These are phyloP conservation scores for Fusarium bulbicola DNA, from an alignment of 2,329 filamentous ascomycete species.

Conservation along the genomic window DNA sequence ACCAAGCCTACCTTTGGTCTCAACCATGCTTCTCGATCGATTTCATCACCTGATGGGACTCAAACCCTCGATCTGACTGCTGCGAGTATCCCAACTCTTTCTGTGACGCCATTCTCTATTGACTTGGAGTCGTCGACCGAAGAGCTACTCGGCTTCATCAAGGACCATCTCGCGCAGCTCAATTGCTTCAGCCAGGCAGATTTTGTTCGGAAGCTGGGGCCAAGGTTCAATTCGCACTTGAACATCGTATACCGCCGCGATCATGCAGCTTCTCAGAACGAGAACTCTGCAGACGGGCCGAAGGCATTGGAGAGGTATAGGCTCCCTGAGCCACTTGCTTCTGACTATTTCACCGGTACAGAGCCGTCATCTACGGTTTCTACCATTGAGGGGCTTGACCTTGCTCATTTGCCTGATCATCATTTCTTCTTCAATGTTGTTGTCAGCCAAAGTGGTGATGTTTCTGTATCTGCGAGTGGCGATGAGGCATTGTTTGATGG, in stretches of 20 bases:
- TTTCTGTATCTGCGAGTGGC: neutral
- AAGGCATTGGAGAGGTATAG: neutral
- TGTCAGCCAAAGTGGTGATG: neutral
- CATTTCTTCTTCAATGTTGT: conserved; percentile 7
- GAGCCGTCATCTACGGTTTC: neutral
- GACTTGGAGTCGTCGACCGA: neutral
- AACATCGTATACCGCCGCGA: conserved; percentile 6
- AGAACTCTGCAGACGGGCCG: accelerated
- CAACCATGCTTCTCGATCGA: conserved; percentile 19
- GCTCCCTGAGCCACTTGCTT: conserved; percentile 10
- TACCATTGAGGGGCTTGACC: neutral
- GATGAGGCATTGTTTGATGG: accelerated
- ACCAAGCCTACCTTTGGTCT: conserved; percentile 1
- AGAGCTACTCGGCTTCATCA: neutral
- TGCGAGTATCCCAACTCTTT: neutral
- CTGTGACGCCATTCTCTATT: neutral
- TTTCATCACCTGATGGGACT: neutral
- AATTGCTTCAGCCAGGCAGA: conserved; percentile 1
- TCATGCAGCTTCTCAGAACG: accelerated
- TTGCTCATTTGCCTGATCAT: neutral
- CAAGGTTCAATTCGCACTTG: conserved; percentile 9
- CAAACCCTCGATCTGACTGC: conserved; percentile 12
- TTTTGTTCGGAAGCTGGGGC: neutral
- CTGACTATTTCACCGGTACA: neutral
- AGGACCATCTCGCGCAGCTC: conserved; percentile 13